phyloP scores from a whole-genome alignment of 176 grass and related monocot genomes.

The Oryza glumipatula region DNA sequence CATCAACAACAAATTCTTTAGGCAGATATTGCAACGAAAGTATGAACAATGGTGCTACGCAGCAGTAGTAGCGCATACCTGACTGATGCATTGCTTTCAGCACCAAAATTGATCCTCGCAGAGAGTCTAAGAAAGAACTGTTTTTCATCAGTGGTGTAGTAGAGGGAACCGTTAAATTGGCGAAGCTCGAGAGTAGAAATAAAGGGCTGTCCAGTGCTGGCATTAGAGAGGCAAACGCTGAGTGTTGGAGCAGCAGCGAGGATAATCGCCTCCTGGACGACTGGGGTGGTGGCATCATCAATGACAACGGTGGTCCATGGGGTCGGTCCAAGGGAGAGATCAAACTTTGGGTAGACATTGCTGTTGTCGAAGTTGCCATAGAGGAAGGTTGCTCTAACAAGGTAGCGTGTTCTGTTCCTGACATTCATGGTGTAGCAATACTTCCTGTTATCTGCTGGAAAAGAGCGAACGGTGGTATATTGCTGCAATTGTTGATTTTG shows the following conservation, averaged over 20 bases:
- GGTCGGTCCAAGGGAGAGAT: conserved; percentile 68
- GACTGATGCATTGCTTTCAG: conserved; percentile 63
- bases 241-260: conserved; percentile 72
- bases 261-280: conserved; percentile 64
- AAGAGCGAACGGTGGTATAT: conserved; percentile 65
- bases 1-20: not conserved
- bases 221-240: conserved; percentile 80
- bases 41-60: not conserved
- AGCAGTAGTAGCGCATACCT: conserved; percentile 50
- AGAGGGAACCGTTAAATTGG: conserved; percentile 89
- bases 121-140: conserved; percentile 75
- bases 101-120: conserved; percentile 88
- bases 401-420: conserved; percentile 73
- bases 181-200: conserved; percentile 91
- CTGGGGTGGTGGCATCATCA: conserved; percentile 52
- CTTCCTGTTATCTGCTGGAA: conserved; percentile 72
- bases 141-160: conserved; percentile 67
- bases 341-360: conserved; percentile 85
- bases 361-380: conserved; percentile 92
- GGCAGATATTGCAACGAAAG: conserved; percentile 9
- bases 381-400: conserved; percentile 85
- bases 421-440: conserved; percentile 93
- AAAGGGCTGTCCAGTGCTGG: conserved; percentile 75
- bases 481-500: conserved; percentile 33
- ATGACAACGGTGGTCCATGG: conserved; percentile 79